phyloP scores from a whole-genome alignment of 2,329 filamentous ascomycete species.

The Cladophialophora carrionii region DNA sequence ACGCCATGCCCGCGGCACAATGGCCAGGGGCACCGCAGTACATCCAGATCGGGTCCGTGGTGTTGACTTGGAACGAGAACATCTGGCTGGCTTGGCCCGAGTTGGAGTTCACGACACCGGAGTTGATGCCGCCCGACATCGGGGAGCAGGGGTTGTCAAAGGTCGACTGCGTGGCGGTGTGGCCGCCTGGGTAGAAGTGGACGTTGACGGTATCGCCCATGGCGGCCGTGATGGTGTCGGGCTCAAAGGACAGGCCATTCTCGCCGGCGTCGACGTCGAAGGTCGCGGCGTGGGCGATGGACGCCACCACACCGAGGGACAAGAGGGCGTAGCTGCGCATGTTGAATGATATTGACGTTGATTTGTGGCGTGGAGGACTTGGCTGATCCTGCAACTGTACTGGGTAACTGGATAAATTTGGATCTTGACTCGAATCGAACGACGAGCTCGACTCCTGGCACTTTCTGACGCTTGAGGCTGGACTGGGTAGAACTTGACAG shows the following conservation, averaged over 20 bases:
- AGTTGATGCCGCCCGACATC: slow-evolving; percentile 46
- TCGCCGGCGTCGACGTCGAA: slow-evolving; percentile 28
- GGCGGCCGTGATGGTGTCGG: slow-evolving; percentile 49
- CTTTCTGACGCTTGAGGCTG: background rate
- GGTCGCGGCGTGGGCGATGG: background rate
- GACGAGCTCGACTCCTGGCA: background rate
- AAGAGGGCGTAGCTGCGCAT: slow-evolving; percentile 18
- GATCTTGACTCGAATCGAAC: background rate
- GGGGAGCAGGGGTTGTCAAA: slow-evolving; percentile 56
- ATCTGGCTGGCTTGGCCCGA: slow-evolving; percentile 17
- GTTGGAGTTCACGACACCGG: slow-evolving; percentile 46
- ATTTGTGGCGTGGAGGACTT: no score
- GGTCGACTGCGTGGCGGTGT: slow-evolving; percentile 55
- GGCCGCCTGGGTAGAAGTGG: slow-evolving; percentile 57
- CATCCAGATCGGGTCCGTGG: slow-evolving; percentile 52
- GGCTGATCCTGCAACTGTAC: background rate
- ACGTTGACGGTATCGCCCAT: slow-evolving; percentile 57
- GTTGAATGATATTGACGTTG: background rate
- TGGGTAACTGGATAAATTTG: background rate
- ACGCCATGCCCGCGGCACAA: slow-evolving; percentile 55
- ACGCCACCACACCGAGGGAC: slow-evolving; percentile 13
- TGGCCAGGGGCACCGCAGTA: slow-evolving; percentile 57
- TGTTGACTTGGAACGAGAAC: slow-evolving; percentile 54
- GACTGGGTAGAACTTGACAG: background rate
- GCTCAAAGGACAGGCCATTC: slow-evolving; percentile 50